Conservation (phyloP, 2,329 filamentous ascomycete species). For the Botrytis aclada region DNA sequence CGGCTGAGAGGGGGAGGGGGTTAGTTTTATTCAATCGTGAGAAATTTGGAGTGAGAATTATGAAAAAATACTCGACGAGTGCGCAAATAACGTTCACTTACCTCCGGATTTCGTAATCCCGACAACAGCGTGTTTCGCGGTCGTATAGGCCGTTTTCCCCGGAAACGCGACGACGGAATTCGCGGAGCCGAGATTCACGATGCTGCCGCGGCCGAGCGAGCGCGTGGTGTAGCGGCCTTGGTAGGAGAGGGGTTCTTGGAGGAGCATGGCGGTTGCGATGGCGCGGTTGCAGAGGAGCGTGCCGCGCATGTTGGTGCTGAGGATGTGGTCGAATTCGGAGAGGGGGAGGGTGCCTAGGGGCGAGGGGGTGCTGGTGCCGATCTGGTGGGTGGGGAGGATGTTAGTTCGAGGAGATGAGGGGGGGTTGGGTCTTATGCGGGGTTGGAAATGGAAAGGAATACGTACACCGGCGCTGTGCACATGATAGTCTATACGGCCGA, state of each 20-base stretch:
- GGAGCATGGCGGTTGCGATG: neutral
- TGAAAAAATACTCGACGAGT: too few relatives aligned
- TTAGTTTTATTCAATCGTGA: neutral
- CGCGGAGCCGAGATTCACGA: neutral
- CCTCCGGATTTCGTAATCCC: conserved; percentile 7
- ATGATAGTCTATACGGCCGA: conserved; percentile 52
- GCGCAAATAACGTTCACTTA: neutral
- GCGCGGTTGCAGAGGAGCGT: neutral
- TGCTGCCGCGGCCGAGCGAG: neutral
- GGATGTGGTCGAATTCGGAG: neutral
- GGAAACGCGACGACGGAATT: neutral
- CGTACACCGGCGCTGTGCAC: conserved; percentile 47
- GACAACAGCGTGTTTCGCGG: neutral
- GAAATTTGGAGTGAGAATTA: fast-evolving
- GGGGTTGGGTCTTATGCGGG: too few relatives aligned
- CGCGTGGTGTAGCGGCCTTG: neutral
- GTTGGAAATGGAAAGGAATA: too few relatives aligned
- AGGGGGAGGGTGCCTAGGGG: neutral
- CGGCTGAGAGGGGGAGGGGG: neutral
- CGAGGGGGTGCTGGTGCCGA: neutral
- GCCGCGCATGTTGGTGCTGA: neutral
- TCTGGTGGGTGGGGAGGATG: neutral
- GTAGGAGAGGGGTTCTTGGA: neutral
- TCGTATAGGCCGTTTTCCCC: neutral
- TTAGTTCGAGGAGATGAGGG: too few relatives aligned